A percentile compares a stretch with the other conserved stretches of the same genome.
phyloP scores from a whole-genome alignment of 2,329 filamentous ascomycete species.

The Huntiella decipiens region DNA sequence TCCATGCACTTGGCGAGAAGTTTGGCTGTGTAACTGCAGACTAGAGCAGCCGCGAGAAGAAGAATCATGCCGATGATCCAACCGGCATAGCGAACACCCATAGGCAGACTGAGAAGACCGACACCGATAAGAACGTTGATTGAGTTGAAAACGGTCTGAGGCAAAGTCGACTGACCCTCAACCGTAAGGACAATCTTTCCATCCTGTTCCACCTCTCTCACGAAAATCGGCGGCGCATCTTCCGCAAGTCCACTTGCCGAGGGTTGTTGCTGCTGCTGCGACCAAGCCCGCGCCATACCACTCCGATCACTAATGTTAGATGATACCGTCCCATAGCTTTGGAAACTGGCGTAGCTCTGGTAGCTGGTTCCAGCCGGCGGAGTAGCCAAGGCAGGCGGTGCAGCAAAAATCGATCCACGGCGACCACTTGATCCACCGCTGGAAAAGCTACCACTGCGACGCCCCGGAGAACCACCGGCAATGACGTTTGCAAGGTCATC shows the following conservation, averaged over 20 bases:
- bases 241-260: conserved; percentile 16
- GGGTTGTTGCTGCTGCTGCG: conserved; percentile 16
- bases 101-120: conserved; percentile 69
- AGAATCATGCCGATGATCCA: conserved; percentile 70
- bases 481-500: conserved; percentile 19
- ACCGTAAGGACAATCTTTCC: conserved; percentile 69
- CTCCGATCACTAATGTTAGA: conserved; percentile 6
- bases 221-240: conserved; percentile 56
- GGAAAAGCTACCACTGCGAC: conserved; percentile 8
- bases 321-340: conserved; percentile 35
- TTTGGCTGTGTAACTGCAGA: conserved; percentile 72
- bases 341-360: conserved; percentile 40
- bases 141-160: conserved; percentile 91
- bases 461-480: neutral
- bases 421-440: conserved; percentile 15
- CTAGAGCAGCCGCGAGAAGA: conserved; percentile 51
- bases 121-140: conserved; percentile 87
- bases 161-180: conserved; percentile 83
- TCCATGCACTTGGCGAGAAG: conserved; percentile 78
- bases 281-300: conserved; percentile 12
- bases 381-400: conserved; percentile 42
- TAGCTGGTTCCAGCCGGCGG: conserved; percentile 42
- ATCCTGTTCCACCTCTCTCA: conserved; percentile 77
- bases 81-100: conserved; percentile 72
- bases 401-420: conserved; percentile 34